A percentile compares a stretch with the other conserved stretches of the same genome.
Evolutionary conservation across 495 filamentous ascomycete species (phyloP).

Genomic region (Terfezia boudieri): DNA sequence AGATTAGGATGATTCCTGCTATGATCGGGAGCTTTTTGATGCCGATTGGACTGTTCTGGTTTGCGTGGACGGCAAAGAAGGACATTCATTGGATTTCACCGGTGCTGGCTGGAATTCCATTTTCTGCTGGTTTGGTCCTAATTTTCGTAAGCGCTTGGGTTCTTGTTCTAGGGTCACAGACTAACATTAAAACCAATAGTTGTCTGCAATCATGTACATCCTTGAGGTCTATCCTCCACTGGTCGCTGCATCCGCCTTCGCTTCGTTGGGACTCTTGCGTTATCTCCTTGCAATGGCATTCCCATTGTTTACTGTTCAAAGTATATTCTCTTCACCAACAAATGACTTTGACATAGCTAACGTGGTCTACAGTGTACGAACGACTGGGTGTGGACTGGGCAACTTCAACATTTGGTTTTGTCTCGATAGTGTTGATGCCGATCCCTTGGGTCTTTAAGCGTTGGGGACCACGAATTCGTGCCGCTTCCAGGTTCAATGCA

Average conservation of each 20-base stretch:
- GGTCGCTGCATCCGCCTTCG: conserved; percentile 32
- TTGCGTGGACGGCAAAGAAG: conserved; percentile 26
- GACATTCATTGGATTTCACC: conserved; percentile 25
- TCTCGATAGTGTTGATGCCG: conserved; percentile 34
- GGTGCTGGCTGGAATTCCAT: conserved; percentile 32
- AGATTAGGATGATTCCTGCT: conserved; percentile 33
- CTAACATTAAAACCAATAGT: background rate
- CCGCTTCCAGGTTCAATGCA: conserved; percentile 25
- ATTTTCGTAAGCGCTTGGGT: conserved; percentile 9
- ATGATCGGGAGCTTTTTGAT: conserved; percentile 37
- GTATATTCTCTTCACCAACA: conserved; percentile 20
- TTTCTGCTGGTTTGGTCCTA: conserved; percentile 25
- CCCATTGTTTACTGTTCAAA: conserved; percentile 39
- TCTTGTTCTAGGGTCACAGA: background rate
- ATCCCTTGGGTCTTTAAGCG: conserved; percentile 33
- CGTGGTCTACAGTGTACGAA: conserved; percentile 28
- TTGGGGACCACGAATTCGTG: conserved; percentile 28
- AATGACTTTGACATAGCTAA: background rate
- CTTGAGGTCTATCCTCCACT: conserved; percentile 18
- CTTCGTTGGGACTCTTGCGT: conserved; percentile 40
- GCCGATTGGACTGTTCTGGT: conserved; percentile 28
- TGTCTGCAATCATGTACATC: conserved; percentile 19
- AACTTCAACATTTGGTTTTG: conserved; percentile 34
- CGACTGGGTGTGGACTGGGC: conserved; percentile 38
- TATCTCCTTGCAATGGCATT: conserved; percentile 41